These are phyloP conservation scores for Sphagnum tenellum DNA, from an alignment of 225 moss, liverwort and hornwort genomes.

Conservation along the genomic window DNA sequence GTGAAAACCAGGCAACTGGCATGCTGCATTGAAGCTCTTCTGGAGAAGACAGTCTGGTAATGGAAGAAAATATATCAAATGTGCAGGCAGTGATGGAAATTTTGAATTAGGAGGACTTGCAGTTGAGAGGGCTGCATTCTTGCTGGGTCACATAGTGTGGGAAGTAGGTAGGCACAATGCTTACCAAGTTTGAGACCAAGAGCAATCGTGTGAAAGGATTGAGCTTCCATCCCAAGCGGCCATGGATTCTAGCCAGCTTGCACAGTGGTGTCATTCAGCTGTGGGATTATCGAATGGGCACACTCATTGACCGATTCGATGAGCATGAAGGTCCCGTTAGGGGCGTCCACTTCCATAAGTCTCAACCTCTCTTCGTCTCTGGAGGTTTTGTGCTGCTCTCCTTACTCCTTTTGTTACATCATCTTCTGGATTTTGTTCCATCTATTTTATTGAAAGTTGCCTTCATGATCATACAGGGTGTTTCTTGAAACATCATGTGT, in stretches of 20 bases:
- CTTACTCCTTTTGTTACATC: not conserved
- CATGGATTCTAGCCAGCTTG: conserved; percentile 54
- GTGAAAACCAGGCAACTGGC: too few relatives aligned
- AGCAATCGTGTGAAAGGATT: conserved; percentile 57
- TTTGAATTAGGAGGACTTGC: too few relatives aligned
- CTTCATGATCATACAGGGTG: too few relatives aligned
- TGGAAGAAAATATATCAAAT: too few relatives aligned
- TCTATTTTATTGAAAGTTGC: too few relatives aligned
- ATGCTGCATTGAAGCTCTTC: too few relatives aligned
- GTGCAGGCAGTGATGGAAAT: too few relatives aligned
- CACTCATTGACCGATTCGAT: conserved; percentile 49
- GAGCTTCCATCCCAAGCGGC: conserved; percentile 51
- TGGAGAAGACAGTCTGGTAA: too few relatives aligned
- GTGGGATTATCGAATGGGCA: conserved; percentile 59
- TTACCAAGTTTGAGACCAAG: conserved; percentile 58
- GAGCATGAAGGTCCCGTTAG: conserved; percentile 55
- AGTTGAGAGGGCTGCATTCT: too few relatives aligned
- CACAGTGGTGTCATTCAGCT: conserved; percentile 56
- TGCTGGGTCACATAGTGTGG: too few relatives aligned
- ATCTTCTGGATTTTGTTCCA: not conserved
- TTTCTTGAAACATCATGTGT: too few relatives aligned
- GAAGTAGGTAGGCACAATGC: conserved; percentile 3
- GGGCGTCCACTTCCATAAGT: conserved; percentile 54
- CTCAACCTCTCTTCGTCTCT: conserved; percentile 49
- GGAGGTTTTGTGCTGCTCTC: conserved; percentile 20